Evolutionary conservation across 345 rosid species (phyloP).

Genomic region (Eucalyptus globulus): DNA sequence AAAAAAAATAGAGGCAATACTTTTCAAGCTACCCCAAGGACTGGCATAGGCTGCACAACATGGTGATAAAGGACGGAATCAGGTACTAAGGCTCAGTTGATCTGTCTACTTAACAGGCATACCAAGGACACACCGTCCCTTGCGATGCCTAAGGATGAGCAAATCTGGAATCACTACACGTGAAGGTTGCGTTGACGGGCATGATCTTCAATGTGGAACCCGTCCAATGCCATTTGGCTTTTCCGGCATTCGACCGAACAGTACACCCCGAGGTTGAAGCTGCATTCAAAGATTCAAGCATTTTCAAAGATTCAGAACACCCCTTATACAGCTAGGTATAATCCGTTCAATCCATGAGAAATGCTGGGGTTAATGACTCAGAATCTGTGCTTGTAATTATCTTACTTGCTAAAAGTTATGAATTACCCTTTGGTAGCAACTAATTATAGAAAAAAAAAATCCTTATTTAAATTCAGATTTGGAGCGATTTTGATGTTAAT

Average conservation of each 20-base stretch:
- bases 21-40: too few relatives aligned
- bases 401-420: background rate
- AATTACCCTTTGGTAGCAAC: background rate
- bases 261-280: background rate
- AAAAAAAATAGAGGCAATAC: too few relatives aligned
- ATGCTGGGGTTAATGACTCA: background rate
- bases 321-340: background rate
- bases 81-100: background rate
- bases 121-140: background rate
- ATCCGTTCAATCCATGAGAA: too few relatives aligned
- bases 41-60: background rate
- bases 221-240: background rate
- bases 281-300: background rate
- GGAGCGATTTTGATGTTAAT: background rate
- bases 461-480: background rate
- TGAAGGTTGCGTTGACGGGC: background rate
- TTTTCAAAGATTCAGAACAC: background rate
- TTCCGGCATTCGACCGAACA: background rate
- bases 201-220: background rate
- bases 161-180: background rate
- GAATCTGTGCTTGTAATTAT: background rate
- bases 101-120: background rate
- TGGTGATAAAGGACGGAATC: background rate
- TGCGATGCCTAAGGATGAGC: background rate
- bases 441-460: background rate